Base-by-base conservation (phyloP, 1,139 yeast genomes). In the Suhomyces panamericanus region DNA sequence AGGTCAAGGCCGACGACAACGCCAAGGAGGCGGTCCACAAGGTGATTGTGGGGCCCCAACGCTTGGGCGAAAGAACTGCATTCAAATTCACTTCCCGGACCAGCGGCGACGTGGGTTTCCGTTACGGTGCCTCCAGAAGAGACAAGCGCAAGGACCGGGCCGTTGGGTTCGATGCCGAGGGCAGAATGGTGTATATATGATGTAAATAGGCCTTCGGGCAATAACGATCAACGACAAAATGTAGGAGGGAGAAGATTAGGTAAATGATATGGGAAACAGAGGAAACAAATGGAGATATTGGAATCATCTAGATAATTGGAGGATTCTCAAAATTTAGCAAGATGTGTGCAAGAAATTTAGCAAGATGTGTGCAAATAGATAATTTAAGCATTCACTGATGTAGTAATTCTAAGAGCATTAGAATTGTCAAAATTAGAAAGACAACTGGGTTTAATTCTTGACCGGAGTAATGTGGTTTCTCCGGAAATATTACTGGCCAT, bases 111-210 rank as follows among this genome's bases (percentile, higher is more conserved):
- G 93, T 89, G 47, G 99, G 98, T 44, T 81, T 70, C 77, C 83
- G 98, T 62, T 93, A 93, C 60, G 98, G 98, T 68, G 89, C 91
- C 35, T 80, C 90, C 28, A 77, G 86, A 58, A 88, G 96, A 71
- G 97, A 91, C 67, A 84, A 82, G 59, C 88, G 86, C 78, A 87
- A 85, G 63, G 86, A 88, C 63, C 81, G 97, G 66, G 81, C 81
- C 59, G 79, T 89, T 58, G 87, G 85, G 9, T 90, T 80, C 66
- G 85, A 86, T 61, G 79, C 82, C 52, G 73, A 78, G 47, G 96
- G 96, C 55, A 77, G 76, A 57, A 83, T 73, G 75, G 66, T 73
- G 42, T 70, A 70, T 57, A 57, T 66, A 41, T 58, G 50, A 49
- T 44, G 43, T 49, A 46, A 37, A 46, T 46, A 46, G 49, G 39